Conservation (phyloP, 1,284 basidiomycete genomes). For the Tilletia indica region DNA sequence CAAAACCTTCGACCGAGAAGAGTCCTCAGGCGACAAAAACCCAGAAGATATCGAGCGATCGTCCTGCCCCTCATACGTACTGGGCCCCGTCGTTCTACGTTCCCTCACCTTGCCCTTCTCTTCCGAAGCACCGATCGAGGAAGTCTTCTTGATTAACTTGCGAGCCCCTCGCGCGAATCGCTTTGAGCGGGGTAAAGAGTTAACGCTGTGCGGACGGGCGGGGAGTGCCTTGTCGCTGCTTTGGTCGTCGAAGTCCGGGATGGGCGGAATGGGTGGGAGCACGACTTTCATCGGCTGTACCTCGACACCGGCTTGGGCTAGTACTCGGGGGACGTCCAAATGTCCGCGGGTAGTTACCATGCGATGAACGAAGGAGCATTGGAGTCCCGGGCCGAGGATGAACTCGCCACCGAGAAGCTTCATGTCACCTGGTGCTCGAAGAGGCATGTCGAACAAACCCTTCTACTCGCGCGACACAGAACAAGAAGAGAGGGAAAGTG, state of each 20-base stretch:
- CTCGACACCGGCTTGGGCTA: slow-evolving; percentile 47
- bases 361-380: slow-evolving; percentile 33
- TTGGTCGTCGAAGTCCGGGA: not conserved
- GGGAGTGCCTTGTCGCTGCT: slow-evolving; percentile 1
- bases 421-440: slow-evolving; percentile 74
- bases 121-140: not conserved
- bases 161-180: not conserved
- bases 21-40: too few species aligned
- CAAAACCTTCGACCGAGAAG: too few species aligned
- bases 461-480: slow-evolving; percentile 46
- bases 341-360: slow-evolving; percentile 47
- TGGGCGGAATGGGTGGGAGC: not conserved
- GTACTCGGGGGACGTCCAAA: slow-evolving; percentile 42
- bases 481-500: not conserved
- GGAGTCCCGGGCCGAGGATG: slow-evolving; percentile 69
- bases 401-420: slow-evolving; percentile 84
- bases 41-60: too few species aligned
- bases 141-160: not conserved
- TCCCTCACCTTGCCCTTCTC: not conserved
- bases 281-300: slow-evolving; percentile 30
- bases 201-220: slow-evolving; percentile 9
- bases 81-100: not conserved
- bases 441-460: slow-evolving; percentile 65
- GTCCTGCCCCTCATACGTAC: too few species aligned
- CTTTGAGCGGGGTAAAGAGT: not conserved